Evolutionary conservation across 1,139 yeast species (phyloP).

Genomic region (Yamadazyma diddensiae): DNA sequence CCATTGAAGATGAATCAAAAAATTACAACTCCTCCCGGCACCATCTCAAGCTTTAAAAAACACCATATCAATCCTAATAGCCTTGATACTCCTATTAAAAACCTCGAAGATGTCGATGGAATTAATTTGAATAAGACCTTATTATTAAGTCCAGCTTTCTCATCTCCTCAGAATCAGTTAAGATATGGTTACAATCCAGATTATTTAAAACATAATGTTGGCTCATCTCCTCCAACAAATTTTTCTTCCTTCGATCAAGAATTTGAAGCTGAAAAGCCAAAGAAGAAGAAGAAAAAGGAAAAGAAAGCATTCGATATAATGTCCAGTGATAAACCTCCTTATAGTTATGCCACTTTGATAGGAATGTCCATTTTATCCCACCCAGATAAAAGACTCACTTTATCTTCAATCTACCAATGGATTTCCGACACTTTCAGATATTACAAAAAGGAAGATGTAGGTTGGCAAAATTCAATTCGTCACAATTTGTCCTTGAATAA

Average conservation of each 20-base stretch:
- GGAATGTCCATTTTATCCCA: constrained; percentile 92
- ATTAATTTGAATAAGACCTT: constrained; percentile 8
- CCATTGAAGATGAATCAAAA: constrained; percentile 15
- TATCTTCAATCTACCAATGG: constrained; percentile 92
- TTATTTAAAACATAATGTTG: constrained; percentile 3
- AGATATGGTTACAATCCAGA: constrained; percentile 3
- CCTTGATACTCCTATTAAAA: constrained; percentile 19
- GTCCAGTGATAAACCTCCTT: constrained; percentile 77
- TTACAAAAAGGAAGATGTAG: constrained; percentile 82
- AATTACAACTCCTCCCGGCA: constrained; percentile 39
- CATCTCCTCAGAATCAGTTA: constrained; percentile 37
- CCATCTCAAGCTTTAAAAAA: constrained; percentile 13
- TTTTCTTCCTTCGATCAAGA: constrained; percentile 17
- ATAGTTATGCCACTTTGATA: constrained; percentile 88
- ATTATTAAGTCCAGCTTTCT: constrained; percentile 46
- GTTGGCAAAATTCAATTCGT: constrained; percentile 92
- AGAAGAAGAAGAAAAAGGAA: constrained; percentile 15
- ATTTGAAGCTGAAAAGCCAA: constrained; percentile 12
- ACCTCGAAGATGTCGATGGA: constrained; percentile 9
- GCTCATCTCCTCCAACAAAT: constrained; percentile 8
- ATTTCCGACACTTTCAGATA: constrained; percentile 82
- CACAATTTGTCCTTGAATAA: constrained; percentile 82
- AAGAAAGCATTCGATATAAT: constrained; percentile 29
- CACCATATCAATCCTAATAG: constrained; percentile 5
- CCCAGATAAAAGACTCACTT: constrained; percentile 73